A percentile compares a stretch with the other conserved stretches of the same genome.
Evolutionary conservation across 106 monocot species (phyloP).

Genomic region (Agapanthus africanus): DNA sequence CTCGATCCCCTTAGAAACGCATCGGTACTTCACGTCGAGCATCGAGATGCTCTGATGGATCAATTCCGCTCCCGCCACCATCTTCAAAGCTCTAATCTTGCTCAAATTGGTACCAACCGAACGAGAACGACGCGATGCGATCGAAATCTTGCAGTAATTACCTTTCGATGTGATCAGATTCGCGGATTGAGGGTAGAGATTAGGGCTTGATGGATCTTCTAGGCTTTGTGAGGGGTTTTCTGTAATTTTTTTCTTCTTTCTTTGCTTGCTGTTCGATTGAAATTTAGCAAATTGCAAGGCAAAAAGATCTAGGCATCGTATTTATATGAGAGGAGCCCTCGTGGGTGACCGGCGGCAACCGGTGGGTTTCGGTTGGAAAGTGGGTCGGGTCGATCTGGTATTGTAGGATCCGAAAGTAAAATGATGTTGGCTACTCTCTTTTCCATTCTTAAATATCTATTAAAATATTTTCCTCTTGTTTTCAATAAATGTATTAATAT

Average conservation of each 20-base stretch:
- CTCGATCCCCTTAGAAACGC: conserved; percentile 33
- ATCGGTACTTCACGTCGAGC: conserved; percentile 34
- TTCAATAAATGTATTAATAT: too few species aligned
- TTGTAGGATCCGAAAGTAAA: neutral
- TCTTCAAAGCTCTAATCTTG: conserved; percentile 8
- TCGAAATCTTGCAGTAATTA: neutral
- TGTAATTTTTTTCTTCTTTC: neutral
- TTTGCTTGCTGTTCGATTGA: neutral
- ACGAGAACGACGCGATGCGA: conserved; percentile 2
- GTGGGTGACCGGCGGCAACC: neutral
- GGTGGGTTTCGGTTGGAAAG: neutral
- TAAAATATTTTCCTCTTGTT: too few species aligned
- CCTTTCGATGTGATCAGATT: neutral
- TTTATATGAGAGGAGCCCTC: neutral
- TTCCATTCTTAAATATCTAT: too few species aligned
- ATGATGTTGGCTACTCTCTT: neutral
- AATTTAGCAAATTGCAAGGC: neutral
- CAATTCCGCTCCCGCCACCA: conserved; percentile 60
- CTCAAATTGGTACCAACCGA: neutral
- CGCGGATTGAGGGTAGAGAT: neutral
- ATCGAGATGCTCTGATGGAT: conserved; percentile 46
- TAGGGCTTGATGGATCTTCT: neutral
- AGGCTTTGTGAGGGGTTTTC: neutral
- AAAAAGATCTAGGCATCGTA: neutral
- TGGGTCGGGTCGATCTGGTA: neutral